Base-by-base conservation (phyloP, 2,329 filamentous ascomycete species). In the Verruconis gallopava region DNA sequence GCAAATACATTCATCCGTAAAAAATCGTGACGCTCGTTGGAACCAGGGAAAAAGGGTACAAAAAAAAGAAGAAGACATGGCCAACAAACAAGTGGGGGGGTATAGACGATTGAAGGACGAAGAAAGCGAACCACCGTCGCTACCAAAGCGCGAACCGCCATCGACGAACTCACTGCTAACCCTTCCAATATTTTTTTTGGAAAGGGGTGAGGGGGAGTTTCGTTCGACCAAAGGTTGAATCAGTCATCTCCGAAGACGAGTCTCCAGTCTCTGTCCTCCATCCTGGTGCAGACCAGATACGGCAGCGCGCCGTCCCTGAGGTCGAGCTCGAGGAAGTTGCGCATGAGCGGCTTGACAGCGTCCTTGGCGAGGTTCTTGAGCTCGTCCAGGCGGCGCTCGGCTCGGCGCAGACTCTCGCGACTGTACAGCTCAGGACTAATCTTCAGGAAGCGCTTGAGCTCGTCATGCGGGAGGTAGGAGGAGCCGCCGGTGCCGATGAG, bases 371-470 rank as follows among this genome's bases (percentile, higher is more conserved):
- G 72, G 43, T 73, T 72, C 64, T 94, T 95, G 42, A 95, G 69
- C 65, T 95, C 88, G 45, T 94, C 85, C 50, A 95, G 72, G 43
- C 85, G 73, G 53, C 82, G 77, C 65, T 95, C 89, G 51, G 95
- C 93, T 3, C 82, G 71, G 46, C 80, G 75, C 38, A 95, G 61
- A 47, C 85, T 89, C n/a, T 95, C 88, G 14, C 88, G 73, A 35
- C 74, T 85, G 62, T 95, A 94, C 5, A 89, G 62, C 15, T 91
- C 81, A 0, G 85, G 81, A 9, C 76, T 79, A 17, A 89, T 66
- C 58, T 93, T 93, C 40, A 95, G 71, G 53, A 95, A 95, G 17
- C 77, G 76, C 61, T 94, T 95, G 56, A 89, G 81, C 49, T 94
- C 88, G 49, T 94, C 86, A 57, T 89, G 85, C 1, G 68, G 62